Evolutionary conservation across 106 monocot genomes (phyloP).

Genomic region (Apostasia ramifera): DNA sequence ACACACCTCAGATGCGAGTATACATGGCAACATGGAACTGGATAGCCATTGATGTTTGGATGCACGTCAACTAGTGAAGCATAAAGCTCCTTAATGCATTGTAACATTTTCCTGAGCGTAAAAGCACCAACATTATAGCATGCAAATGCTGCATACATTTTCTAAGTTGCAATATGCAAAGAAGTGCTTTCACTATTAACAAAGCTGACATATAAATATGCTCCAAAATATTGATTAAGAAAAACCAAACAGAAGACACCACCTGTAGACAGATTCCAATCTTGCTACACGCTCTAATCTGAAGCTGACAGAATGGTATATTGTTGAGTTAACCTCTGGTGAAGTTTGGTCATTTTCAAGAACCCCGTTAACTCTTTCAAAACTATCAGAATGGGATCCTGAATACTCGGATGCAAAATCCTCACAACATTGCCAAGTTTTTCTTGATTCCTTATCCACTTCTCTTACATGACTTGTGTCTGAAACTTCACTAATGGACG

Average conservation of each 20-base stretch:
- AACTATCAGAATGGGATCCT: constrained; percentile 74
- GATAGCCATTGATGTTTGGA: too few species aligned
- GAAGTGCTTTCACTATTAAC: too few species aligned
- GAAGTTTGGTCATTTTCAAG: constrained; percentile 63
- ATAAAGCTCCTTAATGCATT: too few species aligned
- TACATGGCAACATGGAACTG: too few species aligned
- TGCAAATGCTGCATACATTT: too few species aligned
- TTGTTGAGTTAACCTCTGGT: constrained; percentile 33
- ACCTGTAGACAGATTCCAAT: constrained; percentile 83
- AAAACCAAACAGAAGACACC: constrained; percentile 1
- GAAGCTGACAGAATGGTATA: constrained; percentile 10
- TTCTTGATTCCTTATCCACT: constrained; percentile 56
- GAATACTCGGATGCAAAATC: constrained; percentile 73
- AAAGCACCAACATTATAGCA: too few species aligned
- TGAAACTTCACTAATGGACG: constrained; percentile 59
- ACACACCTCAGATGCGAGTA: too few species aligned
- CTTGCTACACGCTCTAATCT: constrained; percentile 54
- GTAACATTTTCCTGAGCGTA: too few species aligned
- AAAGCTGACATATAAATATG: neutral
- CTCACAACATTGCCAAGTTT: constrained; percentile 42
- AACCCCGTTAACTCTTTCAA: constrained; percentile 52
- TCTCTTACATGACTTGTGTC: constrained; percentile 64
- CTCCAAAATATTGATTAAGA: neutral
- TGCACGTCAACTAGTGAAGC: too few species aligned
- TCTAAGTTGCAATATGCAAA: too few species aligned